Base-by-base conservation (phyloP, 768 basidiomycete genomes). In the Tulasnella sp. region DNA sequence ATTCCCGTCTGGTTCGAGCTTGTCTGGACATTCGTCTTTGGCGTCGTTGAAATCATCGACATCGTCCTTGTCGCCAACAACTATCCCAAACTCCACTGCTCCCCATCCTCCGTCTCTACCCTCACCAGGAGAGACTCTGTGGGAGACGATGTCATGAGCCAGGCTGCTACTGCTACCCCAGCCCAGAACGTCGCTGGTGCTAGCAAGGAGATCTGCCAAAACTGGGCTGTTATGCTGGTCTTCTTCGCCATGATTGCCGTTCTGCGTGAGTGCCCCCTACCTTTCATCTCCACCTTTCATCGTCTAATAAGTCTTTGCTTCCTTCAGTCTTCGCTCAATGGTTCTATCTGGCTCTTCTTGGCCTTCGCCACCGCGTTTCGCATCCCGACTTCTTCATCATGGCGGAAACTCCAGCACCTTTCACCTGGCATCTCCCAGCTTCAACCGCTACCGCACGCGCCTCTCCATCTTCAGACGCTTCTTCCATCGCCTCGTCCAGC, bases 1-100 rank as follows among this genome's bases (percentile, higher is more conserved):
- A 42, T 80, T 72, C 69, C 81, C 22, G 34, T 81, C 77, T 72
- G 82, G 82, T 80, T 82, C 80, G 80, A 84, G 79, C 72, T 81
- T 60, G 22, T 81, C 78, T 69, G 83, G 69, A 46, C 80, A 48
- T 60, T 77, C 76, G 20, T 82, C 64, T 72, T 82, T 76, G 76
- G 44, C 72, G 54, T 60, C 79, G 44, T 80, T 41, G 41, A 80
- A 50, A 31, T 80, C 72, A 60, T 48, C 42, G 72, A 80, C 72
- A 60, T 80, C 48, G 79, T 80, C 50, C n/a, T 80, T 42, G 5
- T 73, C 20, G 44, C 42, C 72, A 31, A 48, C 42, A 48, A 80
- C 58, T 75, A 73, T 42, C 79, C 79, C 40, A 41, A 24, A 37
- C 16, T 72, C 34, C 79, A 80, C 72, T 80, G 79, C 72, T 40